A percentile compares a stretch with the other conserved stretches of the same genome.
phyloP scores from a whole-genome alignment of 2,329 filamentous ascomycete genomes.

The Fusarium buxicola region DNA sequence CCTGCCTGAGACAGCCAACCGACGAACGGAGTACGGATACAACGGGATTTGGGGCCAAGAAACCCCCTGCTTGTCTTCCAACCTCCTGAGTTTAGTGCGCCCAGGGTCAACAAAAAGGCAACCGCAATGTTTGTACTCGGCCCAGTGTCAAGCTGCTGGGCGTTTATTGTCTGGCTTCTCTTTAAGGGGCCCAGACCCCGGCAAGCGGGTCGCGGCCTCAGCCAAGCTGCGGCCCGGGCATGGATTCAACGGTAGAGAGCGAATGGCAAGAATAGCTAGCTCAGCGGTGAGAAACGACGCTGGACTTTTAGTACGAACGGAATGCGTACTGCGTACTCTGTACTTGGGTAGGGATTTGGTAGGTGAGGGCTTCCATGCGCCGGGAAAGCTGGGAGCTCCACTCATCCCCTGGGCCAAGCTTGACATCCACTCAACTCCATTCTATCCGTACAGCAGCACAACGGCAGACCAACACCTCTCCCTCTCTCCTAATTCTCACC shows the following conservation, averaged over 20 bases:
- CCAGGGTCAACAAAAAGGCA: constrained; percentile 4
- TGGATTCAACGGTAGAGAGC: constrained; percentile 16
- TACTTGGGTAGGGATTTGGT: not conserved
- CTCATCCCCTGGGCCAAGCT: constrained; percentile 30
- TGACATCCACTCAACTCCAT: constrained; percentile 21
- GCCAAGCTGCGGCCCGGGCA: constrained; percentile 23
- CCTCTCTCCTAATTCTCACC: constrained; percentile 41
- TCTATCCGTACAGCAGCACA: not conserved
- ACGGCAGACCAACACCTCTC: constrained; percentile 4
- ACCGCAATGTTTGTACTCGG: not conserved
- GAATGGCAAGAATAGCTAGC: constrained; percentile 8
- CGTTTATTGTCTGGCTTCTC: constrained; percentile 24
- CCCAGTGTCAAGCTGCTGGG: not conserved
- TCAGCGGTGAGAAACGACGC: constrained; percentile 17
- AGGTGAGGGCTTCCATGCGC: not conserved
- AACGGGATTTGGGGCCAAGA: constrained; percentile 5
- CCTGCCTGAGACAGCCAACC: constrained; percentile 9
- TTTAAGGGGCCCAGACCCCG: constrained; percentile 4
- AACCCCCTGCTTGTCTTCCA: constrained; percentile 21
- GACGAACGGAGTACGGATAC: not conserved
- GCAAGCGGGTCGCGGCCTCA: constrained; percentile 10
- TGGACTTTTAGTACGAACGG: constrained; percentile 3
- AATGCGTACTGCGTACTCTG: not conserved
- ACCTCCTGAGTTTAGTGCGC: constrained; percentile 37
- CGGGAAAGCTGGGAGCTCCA: constrained; percentile 18